Conservation (phyloP, 2,329 filamentous ascomycete species). For the Penicillium sp. region DNA sequence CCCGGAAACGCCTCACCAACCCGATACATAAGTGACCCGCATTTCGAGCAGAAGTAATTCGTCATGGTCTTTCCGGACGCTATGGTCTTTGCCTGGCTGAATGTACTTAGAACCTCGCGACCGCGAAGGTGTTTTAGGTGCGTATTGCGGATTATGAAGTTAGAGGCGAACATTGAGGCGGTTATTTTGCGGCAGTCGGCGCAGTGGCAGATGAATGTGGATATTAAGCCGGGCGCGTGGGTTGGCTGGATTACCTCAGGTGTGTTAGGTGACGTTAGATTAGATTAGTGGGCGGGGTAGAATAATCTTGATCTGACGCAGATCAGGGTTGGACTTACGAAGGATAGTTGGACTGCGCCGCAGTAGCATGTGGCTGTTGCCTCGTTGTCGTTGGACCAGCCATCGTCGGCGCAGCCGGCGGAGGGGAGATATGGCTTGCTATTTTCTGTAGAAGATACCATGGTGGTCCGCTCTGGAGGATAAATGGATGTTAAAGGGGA, state of each 20-base stretch:
- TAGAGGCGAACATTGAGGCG: conserved; percentile 65
- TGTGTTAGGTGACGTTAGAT: too few species aligned
- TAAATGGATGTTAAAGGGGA: too few species aligned
- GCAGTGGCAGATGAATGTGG: conserved; percentile 64
- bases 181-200: conserved; percentile 66
- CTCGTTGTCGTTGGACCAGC: conserved; percentile 11
- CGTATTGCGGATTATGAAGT: conserved; percentile 56
- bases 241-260: conserved; percentile 13
- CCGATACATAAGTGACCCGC: conserved; percentile 66
- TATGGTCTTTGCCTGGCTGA: conserved; percentile 53
- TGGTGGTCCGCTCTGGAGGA: too few species aligned
- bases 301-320: too few species aligned
- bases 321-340: conserved; percentile 15
- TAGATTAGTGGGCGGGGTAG: neutral
- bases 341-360: conserved; percentile 16
- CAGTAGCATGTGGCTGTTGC: conserved; percentile 23
- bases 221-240: conserved; percentile 38
- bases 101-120: conserved; percentile 54
- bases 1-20: conserved; percentile 51
- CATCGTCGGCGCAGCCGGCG: conserved; percentile 15
- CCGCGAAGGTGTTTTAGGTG: conserved; percentile 57
- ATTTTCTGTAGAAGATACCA: conserved; percentile 2
- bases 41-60: conserved; percentile 64
- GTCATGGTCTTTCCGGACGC: conserved; percentile 58
- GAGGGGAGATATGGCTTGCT: conserved; percentile 14